Percentiles rank a stretch among this genome's conserved stretches.
These are phyloP conservation scores for Monosporascus cannonballus DNA, from an alignment of 2,329 filamentous ascomycete species.

Conservation along the genomic window DNA sequence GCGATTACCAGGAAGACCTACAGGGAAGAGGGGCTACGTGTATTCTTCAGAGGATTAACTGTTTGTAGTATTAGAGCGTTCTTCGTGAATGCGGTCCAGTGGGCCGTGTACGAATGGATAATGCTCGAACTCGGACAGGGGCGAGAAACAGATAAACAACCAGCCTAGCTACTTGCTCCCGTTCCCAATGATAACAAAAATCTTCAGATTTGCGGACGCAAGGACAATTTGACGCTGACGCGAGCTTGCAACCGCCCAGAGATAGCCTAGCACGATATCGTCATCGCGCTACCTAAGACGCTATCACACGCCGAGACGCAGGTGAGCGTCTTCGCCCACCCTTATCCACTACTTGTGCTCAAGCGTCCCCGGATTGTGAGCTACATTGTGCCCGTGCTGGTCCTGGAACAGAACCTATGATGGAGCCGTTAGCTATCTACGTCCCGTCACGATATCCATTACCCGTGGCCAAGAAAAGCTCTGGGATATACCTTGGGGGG, in stretches of 20 bases:
- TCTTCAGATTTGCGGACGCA: no score
- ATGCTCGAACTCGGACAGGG: conserved; percentile 54
- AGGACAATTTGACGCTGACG: no score
- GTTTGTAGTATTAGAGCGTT: conserved; percentile 85
- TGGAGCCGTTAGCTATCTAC: conserved; percentile 1
- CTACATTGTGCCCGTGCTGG: conserved; percentile 32
- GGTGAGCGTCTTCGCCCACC: no score
- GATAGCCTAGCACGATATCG: no score
- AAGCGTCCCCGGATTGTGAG: conserved; percentile 32
- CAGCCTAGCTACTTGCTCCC: no score
- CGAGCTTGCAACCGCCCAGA: no score
- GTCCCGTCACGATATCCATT: not conserved
- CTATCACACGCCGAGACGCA: no score
- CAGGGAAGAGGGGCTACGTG: conserved; percentile 49
- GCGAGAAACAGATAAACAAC: conserved; percentile 1
- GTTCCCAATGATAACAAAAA: no score
- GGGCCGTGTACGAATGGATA: conserved; percentile 86
- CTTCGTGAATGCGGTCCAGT: conserved; percentile 87
- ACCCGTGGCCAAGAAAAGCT: not conserved
- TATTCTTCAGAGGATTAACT: conserved; percentile 69
- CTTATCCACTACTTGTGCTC: conserved; percentile 16
- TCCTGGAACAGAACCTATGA: conserved; percentile 31
- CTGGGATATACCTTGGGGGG: conserved; percentile 30
- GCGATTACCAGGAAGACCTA: conserved; percentile 64
- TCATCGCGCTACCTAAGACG: no score